Evolutionary conservation across 768 basidiomycete genomes (phyloP).

Genomic region (Panellus pusillus): DNA sequence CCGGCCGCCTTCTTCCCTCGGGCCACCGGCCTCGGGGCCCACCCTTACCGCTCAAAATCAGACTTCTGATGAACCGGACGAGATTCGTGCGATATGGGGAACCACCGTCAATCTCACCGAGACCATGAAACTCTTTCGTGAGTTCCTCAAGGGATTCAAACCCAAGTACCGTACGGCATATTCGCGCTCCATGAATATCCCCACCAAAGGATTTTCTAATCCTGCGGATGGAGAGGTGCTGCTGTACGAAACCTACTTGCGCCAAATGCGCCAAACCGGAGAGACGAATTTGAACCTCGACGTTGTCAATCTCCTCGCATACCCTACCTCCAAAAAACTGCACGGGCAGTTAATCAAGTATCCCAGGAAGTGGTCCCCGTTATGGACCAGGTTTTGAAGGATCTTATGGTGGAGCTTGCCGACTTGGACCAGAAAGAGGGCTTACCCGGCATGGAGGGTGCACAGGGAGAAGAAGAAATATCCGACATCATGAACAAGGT

Average conservation of each 20-base stretch:
- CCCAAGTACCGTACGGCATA: conserved; percentile 79
- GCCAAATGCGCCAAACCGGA: conserved; percentile 87
- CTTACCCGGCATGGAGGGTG: conserved; percentile 73
- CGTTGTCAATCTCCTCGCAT: conserved; percentile 80
- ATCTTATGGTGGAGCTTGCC: conserved; percentile 85
- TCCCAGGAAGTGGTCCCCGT: conserved; percentile 95
- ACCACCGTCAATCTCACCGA: conserved; percentile 92
- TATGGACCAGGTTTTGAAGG: conserved; percentile 96
- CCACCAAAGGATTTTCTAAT: conserved; percentile 48
- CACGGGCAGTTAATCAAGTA: conserved; percentile 85
- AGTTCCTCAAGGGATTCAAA: conserved; percentile 91
- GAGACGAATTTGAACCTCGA: conserved; percentile 94
- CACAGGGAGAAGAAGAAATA: conserved; percentile 81
- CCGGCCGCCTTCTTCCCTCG: conserved; percentile 17
- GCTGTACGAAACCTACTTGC: conserved; percentile 79
- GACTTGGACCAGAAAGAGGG: conserved; percentile 76
- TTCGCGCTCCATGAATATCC: conserved; percentile 63
- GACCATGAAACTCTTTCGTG: conserved; percentile 87
- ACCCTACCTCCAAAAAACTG: conserved; percentile 81
- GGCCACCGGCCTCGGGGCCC: conserved; percentile 25
- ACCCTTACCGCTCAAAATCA: conserved; percentile 60
- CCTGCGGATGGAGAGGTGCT: conserved; percentile 68
- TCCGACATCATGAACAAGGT: conserved; percentile 82
- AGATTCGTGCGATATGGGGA: conserved; percentile 94
- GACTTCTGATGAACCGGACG: conserved; percentile 74